Conservation (phyloP, 2,329 filamentous ascomycete genomes). For the Trichophyton schoenleinii region DNA sequence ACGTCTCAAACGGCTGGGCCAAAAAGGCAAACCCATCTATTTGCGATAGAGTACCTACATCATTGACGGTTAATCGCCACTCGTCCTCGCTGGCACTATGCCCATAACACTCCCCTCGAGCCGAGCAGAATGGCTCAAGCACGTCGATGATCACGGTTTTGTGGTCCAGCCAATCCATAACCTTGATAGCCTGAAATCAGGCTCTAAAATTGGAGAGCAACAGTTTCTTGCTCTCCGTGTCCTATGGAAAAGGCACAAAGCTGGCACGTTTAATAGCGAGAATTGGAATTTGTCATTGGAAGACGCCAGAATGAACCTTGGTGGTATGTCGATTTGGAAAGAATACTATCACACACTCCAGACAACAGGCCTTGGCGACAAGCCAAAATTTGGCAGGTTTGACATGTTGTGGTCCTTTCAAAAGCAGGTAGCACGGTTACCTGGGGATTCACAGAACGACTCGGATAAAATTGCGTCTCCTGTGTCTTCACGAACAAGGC, state of each 20-base stretch:
- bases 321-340: neutral
- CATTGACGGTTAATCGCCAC: too few species aligned
- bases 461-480: neutral
- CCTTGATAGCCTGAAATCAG: conserved; percentile 1
- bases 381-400: neutral
- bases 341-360: neutral
- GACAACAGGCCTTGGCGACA: neutral
- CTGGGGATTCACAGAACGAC: neutral
- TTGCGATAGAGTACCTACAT: too few species aligned
- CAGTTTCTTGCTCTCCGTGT: conserved; percentile 10
- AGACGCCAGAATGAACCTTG: neutral
- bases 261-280: neutral
- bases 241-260: conserved; percentile 1
- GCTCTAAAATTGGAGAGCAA: conserved; percentile 7
- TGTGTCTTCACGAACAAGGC: neutral
- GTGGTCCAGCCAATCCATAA: neutral
- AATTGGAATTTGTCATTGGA: neutral
- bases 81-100: too few species aligned
- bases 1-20: too few species aligned
- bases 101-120: too few species aligned
- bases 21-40: too few species aligned
- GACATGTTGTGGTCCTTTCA: neutral
- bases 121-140: too few species aligned
- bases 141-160: neutral
- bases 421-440: neutral